Conservation (phyloP, 2,329 filamentous ascomycete species). For the Penicillium sp. region DNA sequence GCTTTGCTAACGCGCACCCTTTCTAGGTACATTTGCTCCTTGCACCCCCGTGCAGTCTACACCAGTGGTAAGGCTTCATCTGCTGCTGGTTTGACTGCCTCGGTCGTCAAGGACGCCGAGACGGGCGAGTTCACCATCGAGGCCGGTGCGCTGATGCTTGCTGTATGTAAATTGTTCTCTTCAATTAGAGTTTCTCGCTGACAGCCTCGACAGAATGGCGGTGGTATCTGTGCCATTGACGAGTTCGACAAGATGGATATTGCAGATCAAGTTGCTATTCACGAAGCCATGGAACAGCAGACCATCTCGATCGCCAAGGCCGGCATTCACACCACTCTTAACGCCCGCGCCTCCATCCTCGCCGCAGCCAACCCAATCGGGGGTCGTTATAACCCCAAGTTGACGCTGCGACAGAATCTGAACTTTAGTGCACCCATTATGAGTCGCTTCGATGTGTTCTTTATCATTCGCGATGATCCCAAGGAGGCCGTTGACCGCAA, state of each 20-base stretch:
- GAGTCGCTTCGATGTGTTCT: slow-evolving; percentile 99
- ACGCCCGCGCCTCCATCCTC: slow-evolving; percentile 91
- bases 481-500: slow-evolving; percentile 90
- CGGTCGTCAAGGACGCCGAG: slow-evolving; percentile 96
- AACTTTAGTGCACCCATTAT: slow-evolving; percentile 99
- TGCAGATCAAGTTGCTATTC: slow-evolving; percentile 93
- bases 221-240: slow-evolving; percentile 96
- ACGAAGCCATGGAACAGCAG: slow-evolving; percentile 99
- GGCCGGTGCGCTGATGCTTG: slow-evolving; percentile 95
- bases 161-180: slow-evolving; percentile 50
- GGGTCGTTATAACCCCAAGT: slow-evolving; percentile 93
- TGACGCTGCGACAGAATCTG: slow-evolving; percentile 89
- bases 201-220: slow-evolving; percentile 59
- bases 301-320: slow-evolving; percentile 99
- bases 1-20: neutral
- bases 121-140: slow-evolving; percentile 99
- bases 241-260: slow-evolving; percentile 99
- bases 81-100: slow-evolving; percentile 93
- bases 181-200: neutral
- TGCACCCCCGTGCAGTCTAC: slow-evolving; percentile 95
- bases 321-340: slow-evolving; percentile 95
- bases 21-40: slow-evolving; percentile 80
- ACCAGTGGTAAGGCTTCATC: slow-evolving; percentile 98
- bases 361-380: slow-evolving; percentile 95
- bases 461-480: slow-evolving; percentile 95